Base-by-base conservation (phyloP, 2,329 filamentous ascomycete genomes). In the Daldinia sp. region DNA sequence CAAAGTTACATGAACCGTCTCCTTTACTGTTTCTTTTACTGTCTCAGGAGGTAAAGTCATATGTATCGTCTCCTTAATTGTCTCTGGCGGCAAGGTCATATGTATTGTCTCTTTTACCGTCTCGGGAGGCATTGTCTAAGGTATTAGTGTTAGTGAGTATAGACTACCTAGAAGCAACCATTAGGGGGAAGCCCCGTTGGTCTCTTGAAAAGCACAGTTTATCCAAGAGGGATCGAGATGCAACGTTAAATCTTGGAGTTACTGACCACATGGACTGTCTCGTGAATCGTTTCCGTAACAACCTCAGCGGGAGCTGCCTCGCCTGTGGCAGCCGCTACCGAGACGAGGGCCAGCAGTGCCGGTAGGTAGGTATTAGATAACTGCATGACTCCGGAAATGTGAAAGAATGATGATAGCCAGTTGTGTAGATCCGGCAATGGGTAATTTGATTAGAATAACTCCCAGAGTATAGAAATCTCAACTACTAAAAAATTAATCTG, bases 191-290 rank as follows among this genome's bases (percentile, higher is more conserved):
- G n/a, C n/a, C n/a, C n/a, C n/a, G n/a, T n/a, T n/a, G n/a, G n/a
- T n/a, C n/a, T n/a, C n/a, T n/a, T n/a, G n/a, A n/a, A n/a, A 11
- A 32, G 6, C 29, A 32, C 11, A 32, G 9, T 21, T 21, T 41
- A 21, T 21, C 9, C 17, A 17, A 15, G 9, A 15, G 10, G n/a
- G 19, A 23, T 4, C 19, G 3, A 13, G 10, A 25, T 43, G 6
- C 11, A 10, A 11, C 5, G 5, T 8, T 9, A 15, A 17, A 13
- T 23, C 8, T 6, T 17, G 15, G 23, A 23, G 2, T 25, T 30
- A 23, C 64, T 67, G 43, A 67, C 64, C 48, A 65, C 64, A 55
- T 65, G 64, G 11, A 67, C 56, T 9, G 58, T 67, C 39, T 67
- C 61, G 35, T 48, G 45, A 48, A 48, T 30, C 9, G 45, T 48